Evolutionary conservation across 768 basidiomycete species (phyloP).

Genomic region (Mycena albidolilacea): DNA sequence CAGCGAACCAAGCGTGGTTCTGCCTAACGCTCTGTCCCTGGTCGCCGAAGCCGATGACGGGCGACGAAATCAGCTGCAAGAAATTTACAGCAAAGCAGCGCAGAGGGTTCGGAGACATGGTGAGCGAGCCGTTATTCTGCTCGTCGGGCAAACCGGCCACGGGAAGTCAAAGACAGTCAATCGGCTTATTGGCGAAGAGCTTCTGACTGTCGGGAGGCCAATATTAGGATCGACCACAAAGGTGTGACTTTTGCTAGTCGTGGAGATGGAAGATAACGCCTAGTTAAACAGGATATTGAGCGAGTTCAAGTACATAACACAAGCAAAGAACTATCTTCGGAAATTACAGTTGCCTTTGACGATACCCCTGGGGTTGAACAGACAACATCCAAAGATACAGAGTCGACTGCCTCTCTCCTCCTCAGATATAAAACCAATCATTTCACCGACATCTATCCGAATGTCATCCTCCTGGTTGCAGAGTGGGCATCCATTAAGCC

Average conservation of each 20-base stretch:
- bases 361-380: conserved; percentile 19
- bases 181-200: conserved; percentile 7
- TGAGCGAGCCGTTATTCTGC: conserved; percentile 13
- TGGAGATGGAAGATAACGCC: not conserved
- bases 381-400: conserved; percentile 6
- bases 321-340: not conserved
- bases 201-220: not conserved
- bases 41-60: not conserved
- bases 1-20: not conserved
- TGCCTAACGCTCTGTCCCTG: not conserved
- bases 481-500: conserved; percentile 13
- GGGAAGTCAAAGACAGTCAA: conserved; percentile 3
- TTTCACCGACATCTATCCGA: conserved; percentile 14
- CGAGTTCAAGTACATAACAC: conserved; percentile 7
- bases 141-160: not conserved
- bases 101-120: not conserved
- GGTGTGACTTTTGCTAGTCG: not conserved
- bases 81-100: conserved; percentile 14
- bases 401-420: conserved; percentile 13
- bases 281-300: conserved; percentile 13
- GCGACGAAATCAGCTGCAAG: not conserved
- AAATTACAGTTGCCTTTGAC: conserved; percentile 16
- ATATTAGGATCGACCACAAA: conserved; percentile 17
- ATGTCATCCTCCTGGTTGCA: conserved; percentile 15
- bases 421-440: conserved; percentile 3